Conservation (phyloP, 2,329 filamentous ascomycete species). For the Macrophomina tecta region DNA sequence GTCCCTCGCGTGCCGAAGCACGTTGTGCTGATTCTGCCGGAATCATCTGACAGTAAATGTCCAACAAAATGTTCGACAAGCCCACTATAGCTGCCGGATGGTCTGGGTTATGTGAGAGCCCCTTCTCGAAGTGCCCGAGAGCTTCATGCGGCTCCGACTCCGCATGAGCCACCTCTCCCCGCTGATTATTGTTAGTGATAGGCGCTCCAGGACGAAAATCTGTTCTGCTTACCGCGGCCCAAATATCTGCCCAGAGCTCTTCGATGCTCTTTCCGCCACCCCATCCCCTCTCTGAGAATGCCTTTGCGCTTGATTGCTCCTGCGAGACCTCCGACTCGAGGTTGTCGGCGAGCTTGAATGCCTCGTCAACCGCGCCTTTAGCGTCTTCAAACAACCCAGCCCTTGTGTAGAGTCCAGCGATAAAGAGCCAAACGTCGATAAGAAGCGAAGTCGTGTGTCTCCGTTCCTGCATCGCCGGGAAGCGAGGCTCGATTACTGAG, state of each 20-base stretch:
- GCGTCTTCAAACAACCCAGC: conserved; percentile 82
- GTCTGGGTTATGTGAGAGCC: conserved; percentile 78
- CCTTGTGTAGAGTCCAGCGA: conserved; percentile 84
- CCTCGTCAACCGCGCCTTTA: conserved; percentile 79
- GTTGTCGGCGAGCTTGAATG: conserved; percentile 72
- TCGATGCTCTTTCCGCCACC: conserved; percentile 81
- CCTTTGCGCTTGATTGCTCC: conserved; percentile 67
- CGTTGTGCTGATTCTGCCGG: conserved; percentile 61
- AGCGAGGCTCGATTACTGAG: conserved; percentile 52
- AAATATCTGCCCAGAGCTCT: conserved; percentile 83
- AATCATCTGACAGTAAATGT: conserved; percentile 74
- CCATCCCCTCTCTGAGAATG: conserved; percentile 73
- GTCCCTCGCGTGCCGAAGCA: background rate
- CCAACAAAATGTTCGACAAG: conserved; percentile 82
- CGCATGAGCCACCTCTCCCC: conserved; percentile 70
- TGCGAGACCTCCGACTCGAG: conserved; percentile 72
- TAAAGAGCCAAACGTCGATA: conserved; percentile 86
- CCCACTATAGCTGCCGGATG: conserved; percentile 82
- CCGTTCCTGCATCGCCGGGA: conserved; percentile 58
- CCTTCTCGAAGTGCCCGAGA: conserved; percentile 79
- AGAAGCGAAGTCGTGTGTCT: conserved; percentile 65
- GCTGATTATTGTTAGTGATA: conserved; percentile 52
- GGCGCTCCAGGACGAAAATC: background rate
- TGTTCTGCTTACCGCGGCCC: conserved; percentile 70
- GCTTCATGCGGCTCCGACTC: conserved; percentile 71